phyloP scores from a whole-genome alignment of 805 yeast genomes.

The Sugiyamaella valdiviana region DNA sequence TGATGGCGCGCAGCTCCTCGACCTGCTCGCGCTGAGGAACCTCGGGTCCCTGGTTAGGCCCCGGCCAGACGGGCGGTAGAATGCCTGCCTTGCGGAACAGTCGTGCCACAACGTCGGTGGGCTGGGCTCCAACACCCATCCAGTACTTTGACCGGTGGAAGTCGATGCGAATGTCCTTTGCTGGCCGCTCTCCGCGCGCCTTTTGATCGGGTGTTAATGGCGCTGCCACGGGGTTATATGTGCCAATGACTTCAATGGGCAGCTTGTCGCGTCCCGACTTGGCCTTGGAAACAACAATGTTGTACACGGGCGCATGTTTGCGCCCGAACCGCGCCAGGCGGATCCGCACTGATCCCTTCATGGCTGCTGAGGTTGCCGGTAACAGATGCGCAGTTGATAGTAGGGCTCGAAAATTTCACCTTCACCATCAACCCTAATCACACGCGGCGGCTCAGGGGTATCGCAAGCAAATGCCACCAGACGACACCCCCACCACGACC shows the following conservation, averaged over 20 bases:
- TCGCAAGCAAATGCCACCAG: background rate
- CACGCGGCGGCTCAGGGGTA: background rate
- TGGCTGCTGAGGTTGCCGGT: constrained; percentile 16
- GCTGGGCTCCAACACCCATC: constrained; percentile 97
- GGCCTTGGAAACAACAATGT: constrained; percentile 80
- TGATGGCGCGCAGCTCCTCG: constrained; percentile 8
- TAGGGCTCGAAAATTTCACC: background rate
- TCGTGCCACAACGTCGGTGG: constrained; percentile 72
- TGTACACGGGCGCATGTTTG: constrained; percentile 77
- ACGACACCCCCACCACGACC: too few species aligned
- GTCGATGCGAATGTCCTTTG: constrained; percentile 77
- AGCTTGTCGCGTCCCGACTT: constrained; percentile 73
- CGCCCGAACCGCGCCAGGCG: constrained; percentile 92
- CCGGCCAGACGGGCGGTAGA: constrained; percentile 40
- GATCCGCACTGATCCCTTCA: constrained; percentile 75
- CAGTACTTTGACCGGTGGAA: constrained; percentile 89
- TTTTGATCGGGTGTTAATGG: constrained; percentile 59
- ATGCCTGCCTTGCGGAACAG: constrained; percentile 66
- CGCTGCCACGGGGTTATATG: constrained; percentile 78
- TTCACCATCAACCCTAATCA: background rate
- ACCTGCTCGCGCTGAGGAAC: constrained; percentile 16
- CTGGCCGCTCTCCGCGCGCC: constrained; percentile 50
- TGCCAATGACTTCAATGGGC: constrained; percentile 93
- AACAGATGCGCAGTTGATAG: background rate
- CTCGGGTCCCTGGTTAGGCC: constrained; percentile 24